phyloP scores from a whole-genome alignment of 768 basidiomycete species.

The Russula earlei region DNA sequence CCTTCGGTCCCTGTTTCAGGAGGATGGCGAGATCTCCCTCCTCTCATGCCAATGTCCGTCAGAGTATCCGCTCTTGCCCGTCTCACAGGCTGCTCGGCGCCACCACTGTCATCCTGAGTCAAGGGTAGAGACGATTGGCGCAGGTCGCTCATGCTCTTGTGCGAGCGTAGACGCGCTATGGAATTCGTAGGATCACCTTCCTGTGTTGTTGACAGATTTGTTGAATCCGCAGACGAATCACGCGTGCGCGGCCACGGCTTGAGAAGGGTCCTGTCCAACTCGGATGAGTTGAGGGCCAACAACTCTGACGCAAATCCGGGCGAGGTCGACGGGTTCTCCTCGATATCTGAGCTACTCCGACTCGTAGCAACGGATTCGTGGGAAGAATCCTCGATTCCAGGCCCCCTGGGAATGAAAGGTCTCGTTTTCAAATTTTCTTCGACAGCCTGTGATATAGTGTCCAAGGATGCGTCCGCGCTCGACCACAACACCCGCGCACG shows the following conservation, averaged over 20 bases:
- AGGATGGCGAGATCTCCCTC: background rate
- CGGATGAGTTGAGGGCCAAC: background rate
- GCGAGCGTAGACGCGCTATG: constrained; percentile 4
- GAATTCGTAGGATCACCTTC: background rate
- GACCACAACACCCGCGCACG: constrained; percentile 38
- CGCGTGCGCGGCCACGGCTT: constrained; percentile 3
- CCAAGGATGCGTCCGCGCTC: constrained; percentile 36
- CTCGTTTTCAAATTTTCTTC: constrained; percentile 32
- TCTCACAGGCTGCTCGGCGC: background rate
- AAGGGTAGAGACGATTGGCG: background rate
- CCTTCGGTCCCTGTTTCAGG: constrained; percentile 17
- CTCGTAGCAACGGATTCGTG: constrained; percentile 1
- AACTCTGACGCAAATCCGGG: background rate
- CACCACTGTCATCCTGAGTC: background rate
- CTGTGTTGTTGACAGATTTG: background rate
- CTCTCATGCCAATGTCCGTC: constrained; percentile 7
- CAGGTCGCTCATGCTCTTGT: constrained; percentile 20
- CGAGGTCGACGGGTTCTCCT: background rate
- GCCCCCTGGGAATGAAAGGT: background rate
- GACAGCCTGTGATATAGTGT: constrained; percentile 35
- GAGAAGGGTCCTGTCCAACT: background rate
- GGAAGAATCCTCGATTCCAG: background rate
- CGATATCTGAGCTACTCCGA: constrained; percentile 7
- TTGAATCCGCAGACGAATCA: background rate
- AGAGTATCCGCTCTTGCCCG: constrained; percentile 14